A percentile compares a stretch with the other conserved stretches of the same genome.
Evolutionary conservation across 1,139 yeast genomes (phyloP).

Genomic region (Hemisphaericaspora subhashii): DNA sequence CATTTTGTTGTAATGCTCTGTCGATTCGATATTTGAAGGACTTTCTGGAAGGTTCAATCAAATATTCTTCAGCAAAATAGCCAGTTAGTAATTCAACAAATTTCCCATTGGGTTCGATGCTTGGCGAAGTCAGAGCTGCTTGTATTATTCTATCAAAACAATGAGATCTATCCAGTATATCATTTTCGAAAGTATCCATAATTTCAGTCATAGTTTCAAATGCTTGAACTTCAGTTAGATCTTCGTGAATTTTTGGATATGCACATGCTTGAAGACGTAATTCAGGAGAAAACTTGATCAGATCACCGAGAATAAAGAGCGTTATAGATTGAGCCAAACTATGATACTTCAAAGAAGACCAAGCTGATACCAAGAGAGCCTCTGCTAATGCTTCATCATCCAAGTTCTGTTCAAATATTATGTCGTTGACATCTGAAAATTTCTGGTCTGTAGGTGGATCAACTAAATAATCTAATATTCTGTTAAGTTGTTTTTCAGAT

Average conservation of each 20-base stretch:
- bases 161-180: constrained; percentile 13
- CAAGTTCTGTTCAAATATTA: constrained; percentile 21
- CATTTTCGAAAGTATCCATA: constrained; percentile 7
- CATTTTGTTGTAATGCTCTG: constrained; percentile 22
- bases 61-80: constrained; percentile 14
- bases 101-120: constrained; percentile 22
- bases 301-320: constrained; percentile 21
- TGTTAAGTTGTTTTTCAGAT: constrained; percentile 8
- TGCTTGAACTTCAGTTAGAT: neutral
- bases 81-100: constrained; percentile 14
- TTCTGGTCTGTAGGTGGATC: constrained; percentile 9
- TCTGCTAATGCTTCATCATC: constrained; percentile 29
- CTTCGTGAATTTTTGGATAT: constrained; percentile 8
- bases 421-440: constrained; percentile 16
- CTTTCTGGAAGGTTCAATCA: constrained; percentile 22
- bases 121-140: constrained; percentile 16
- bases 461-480: constrained; percentile 11
- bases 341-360: constrained; percentile 12
- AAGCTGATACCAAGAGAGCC: constrained; percentile 17
- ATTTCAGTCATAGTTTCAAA: neutral
- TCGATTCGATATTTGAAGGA: constrained; percentile 34
- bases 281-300: constrained; percentile 22
- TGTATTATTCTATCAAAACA: constrained; percentile 21
- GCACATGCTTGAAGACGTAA: constrained; percentile 23
- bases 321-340: constrained; percentile 15